phyloP scores from a whole-genome alignment of 768 basidiomycete genomes.

The Boletus barrowsii region DNA sequence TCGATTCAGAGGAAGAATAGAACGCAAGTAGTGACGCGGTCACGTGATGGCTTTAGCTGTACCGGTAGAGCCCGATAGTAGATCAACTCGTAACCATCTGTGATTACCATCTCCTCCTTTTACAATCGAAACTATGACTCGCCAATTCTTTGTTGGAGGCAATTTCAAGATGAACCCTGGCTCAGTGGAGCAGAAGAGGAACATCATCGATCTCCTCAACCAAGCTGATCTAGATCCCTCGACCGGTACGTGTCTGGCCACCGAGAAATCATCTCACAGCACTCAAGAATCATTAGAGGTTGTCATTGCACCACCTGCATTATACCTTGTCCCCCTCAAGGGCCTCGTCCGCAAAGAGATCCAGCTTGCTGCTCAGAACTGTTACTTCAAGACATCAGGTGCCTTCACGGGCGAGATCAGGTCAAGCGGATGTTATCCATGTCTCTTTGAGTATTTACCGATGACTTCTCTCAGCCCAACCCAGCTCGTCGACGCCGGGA shows the following conservation, averaged over 20 bases:
- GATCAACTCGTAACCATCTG: conserved; percentile 5
- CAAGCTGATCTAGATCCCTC: conserved; percentile 70
- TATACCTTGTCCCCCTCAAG: conserved; percentile 80
- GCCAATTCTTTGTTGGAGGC: conserved; percentile 91
- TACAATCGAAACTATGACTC: conserved; percentile 48
- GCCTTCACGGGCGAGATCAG: conserved; percentile 98
- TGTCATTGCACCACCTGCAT: conserved; percentile 85
- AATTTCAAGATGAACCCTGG: conserved; percentile 98
- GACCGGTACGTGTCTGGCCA: conserved; percentile 52
- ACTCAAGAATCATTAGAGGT: conserved; percentile 59
- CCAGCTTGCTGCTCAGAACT: conserved; percentile 88
- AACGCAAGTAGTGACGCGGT: too few relatives aligned
- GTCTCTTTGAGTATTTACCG: background rate
- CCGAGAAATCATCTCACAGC: background rate
- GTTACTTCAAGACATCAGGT: conserved; percentile 77
- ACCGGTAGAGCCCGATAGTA: conserved; percentile 1
- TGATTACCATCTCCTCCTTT: background rate
- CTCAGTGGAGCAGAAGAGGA: conserved; percentile 57
- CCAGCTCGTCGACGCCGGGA: conserved; percentile 82
- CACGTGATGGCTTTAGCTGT: too few relatives aligned
- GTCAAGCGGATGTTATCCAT: conserved; percentile 35
- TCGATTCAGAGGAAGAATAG: too few relatives aligned
- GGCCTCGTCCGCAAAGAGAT: conserved; percentile 61
- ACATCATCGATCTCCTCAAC: conserved; percentile 72
- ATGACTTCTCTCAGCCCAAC: conserved; percentile 48